Conservation (phyloP, 441 rosid species). For the Croton setiger region DNA sequence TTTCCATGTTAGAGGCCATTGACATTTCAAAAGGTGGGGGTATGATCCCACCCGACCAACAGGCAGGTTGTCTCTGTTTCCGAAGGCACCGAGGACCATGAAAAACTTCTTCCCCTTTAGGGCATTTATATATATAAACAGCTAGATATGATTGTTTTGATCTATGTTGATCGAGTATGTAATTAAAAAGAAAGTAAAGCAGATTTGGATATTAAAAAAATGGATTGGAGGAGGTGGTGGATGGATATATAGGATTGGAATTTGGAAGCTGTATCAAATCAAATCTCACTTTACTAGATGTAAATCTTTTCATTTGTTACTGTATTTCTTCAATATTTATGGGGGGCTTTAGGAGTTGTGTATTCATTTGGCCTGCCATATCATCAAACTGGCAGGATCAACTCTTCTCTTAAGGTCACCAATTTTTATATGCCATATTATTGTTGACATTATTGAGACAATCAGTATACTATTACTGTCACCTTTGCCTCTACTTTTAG, state of each 20-base stretch:
- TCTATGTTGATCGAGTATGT: constrained; percentile 10
- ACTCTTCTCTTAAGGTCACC: constrained; percentile 16
- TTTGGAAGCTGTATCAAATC: constrained; percentile 18
- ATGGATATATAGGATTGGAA: too few relatives aligned
- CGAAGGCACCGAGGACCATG: constrained; percentile 76
- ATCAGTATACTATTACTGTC: too few relatives aligned
- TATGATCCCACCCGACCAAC: constrained; percentile 91
- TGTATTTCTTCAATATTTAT: constrained; percentile 11
- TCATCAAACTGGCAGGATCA: constrained; percentile 15
- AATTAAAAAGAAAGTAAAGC: constrained; percentile 10
- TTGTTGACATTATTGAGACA: constrained; percentile 7
- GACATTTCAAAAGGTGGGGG: constrained; percentile 96
- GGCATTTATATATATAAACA: neutral
- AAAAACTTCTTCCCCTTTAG: constrained; percentile 10
- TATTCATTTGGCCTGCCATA: constrained; percentile 19
- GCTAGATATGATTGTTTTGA: constrained; percentile 3
- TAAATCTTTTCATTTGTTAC: constrained; percentile 27
- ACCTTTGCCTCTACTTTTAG: too few relatives aligned
- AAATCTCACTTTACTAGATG: constrained; percentile 19
- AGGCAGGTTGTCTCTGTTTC: constrained; percentile 82
- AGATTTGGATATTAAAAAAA: constrained; percentile 4
- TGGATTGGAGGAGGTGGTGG: constrained; percentile 12
- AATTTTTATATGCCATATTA: constrained; percentile 3
- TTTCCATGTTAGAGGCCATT: constrained; percentile 77
- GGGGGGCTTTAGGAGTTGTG: constrained; percentile 14